Conservation (phyloP, 2,329 filamentous ascomycete species). For the Pyricularia pennisetigena region DNA sequence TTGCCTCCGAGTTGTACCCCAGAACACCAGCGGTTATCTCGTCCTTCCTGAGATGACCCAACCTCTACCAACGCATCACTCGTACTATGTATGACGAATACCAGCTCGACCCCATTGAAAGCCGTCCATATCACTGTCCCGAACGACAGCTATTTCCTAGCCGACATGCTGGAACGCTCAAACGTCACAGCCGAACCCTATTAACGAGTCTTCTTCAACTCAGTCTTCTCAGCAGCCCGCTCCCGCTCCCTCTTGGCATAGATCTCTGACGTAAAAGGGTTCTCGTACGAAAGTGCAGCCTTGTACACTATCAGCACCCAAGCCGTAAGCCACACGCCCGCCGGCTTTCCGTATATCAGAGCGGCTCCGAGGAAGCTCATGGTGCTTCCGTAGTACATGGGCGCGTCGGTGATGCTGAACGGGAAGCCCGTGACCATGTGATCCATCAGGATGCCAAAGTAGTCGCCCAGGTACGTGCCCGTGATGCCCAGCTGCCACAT, state of each 20-base stretch:
- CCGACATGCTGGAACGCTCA: not conserved
- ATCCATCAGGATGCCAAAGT: constrained; percentile 98
- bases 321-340: constrained; percentile 66
- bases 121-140: not conserved
- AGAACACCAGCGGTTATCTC: not conserved
- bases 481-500: constrained; percentile 91
- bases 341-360: constrained; percentile 76
- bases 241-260: constrained; percentile 74
- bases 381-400: constrained; percentile 95
- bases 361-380: constrained; percentile 87
- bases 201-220: constrained; percentile 43
- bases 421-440: constrained; percentile 89
- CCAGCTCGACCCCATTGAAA: not conserved
- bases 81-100: not conserved
- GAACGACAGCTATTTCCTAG: not conserved
- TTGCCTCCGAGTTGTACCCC: not conserved
- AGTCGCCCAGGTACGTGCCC: constrained; percentile 94
- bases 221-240: constrained; percentile 30
- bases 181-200: not conserved
- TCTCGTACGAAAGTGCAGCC: constrained; percentile 76
- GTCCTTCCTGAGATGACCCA: not conserved
- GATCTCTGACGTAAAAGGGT: constrained; percentile 88
- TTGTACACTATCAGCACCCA: constrained; percentile 72
- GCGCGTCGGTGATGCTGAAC: constrained; percentile 82
- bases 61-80: not conserved